A percentile compares a stretch with the other conserved stretches of the same genome.
These are phyloP conservation scores for Podospora pseudoanserina DNA, from an alignment of 495 filamentous ascomycete genomes.

Conservation along the genomic window DNA sequence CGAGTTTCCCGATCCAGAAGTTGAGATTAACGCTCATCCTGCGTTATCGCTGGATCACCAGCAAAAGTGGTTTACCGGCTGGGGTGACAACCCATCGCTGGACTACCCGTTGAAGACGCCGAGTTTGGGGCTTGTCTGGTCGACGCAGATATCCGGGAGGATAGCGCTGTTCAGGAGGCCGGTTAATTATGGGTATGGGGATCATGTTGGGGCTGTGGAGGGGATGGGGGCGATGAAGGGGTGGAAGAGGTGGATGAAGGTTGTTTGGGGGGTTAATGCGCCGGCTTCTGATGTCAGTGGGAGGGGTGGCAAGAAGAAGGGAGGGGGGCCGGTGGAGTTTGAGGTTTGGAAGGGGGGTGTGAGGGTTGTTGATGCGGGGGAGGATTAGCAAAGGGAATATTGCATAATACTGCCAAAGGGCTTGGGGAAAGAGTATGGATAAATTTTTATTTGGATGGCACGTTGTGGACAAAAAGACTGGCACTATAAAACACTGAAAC, in stretches of 20 bases:
- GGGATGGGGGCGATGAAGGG: slow-evolving; percentile 25
- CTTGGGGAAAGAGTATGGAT: neutral
- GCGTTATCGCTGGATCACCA: slow-evolving; percentile 78
- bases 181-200: slow-evolving; percentile 23
- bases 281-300: slow-evolving; percentile 39
- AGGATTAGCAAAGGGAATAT: neutral
- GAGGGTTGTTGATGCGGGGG: slow-evolving; percentile 30
- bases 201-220: slow-evolving; percentile 24
- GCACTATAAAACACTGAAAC: too few species aligned
- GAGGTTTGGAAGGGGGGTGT: slow-evolving; percentile 56
- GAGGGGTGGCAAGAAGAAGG: slow-evolving; percentile 39
- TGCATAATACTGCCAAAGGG: neutral
- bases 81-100: slow-evolving; percentile 61
- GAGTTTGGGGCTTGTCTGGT: slow-evolving; percentile 82
- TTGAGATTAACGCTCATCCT: slow-evolving; percentile 30
- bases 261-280: slow-evolving; percentile 75
- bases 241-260: slow-evolving; percentile 68
- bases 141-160: slow-evolving; percentile 77
- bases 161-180: slow-evolving; percentile 70
- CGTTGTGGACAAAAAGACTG: too few species aligned
- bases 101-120: slow-evolving; percentile 68
- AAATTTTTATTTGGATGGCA: too few species aligned
- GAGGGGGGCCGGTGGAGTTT: slow-evolving; percentile 50
- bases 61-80: slow-evolving; percentile 90
- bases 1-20: neutral